Percentiles rank a stretch among this genome's conserved stretches.
Conservation (phyloP, 1,284 basidiomycete species). For the Violaceomyces palustris region DNA sequence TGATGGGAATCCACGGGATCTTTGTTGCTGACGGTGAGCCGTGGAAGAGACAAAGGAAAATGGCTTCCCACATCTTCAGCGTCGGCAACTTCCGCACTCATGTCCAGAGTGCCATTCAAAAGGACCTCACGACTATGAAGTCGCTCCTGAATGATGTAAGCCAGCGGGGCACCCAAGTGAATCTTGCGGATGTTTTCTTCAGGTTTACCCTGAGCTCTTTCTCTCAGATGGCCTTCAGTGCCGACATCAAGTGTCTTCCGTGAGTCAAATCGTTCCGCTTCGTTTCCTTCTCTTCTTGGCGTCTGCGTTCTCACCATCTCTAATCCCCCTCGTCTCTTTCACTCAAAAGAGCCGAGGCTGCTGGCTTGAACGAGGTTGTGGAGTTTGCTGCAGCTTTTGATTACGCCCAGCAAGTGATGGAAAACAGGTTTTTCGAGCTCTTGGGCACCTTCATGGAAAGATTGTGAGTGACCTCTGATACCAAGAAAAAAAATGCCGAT, state of each 20-base stretch:
- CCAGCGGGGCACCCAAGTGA: conserved; percentile 1
- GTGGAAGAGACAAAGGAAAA: conserved; percentile 48
- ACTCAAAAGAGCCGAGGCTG: conserved; percentile 10
- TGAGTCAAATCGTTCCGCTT: neutral
- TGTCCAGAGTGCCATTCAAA: conserved; percentile 36
- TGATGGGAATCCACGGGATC: conserved; percentile 36
- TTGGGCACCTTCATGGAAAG: conserved; percentile 18
- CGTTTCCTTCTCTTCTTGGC: too few relatives aligned
- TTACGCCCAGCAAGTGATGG: conserved; percentile 33
- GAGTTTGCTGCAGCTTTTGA: conserved; percentile 28
- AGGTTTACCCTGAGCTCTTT: conserved; percentile 39
- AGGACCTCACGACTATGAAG: conserved; percentile 30
- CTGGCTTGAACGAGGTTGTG: conserved; percentile 14
- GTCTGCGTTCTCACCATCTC: too few relatives aligned
- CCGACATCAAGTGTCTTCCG: conserved; percentile 26
- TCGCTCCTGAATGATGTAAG: conserved; percentile 20
- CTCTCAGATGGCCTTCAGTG: conserved; percentile 31
- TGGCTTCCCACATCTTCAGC: conserved; percentile 41
- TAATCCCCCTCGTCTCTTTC: too few relatives aligned
- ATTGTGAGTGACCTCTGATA: conserved; percentile 12
- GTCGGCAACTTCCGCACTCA: conserved; percentile 42
- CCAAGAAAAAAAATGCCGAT: too few relatives aligned
- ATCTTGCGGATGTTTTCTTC: conserved; percentile 36
- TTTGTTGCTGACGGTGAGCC: conserved; percentile 44
- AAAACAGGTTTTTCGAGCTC: conserved; percentile 22